A percentile compares a stretch with the other conserved stretches of the same genome.
Conservation (phyloP, 164 flowering plant genomes). For the Annona cherimola region DNA sequence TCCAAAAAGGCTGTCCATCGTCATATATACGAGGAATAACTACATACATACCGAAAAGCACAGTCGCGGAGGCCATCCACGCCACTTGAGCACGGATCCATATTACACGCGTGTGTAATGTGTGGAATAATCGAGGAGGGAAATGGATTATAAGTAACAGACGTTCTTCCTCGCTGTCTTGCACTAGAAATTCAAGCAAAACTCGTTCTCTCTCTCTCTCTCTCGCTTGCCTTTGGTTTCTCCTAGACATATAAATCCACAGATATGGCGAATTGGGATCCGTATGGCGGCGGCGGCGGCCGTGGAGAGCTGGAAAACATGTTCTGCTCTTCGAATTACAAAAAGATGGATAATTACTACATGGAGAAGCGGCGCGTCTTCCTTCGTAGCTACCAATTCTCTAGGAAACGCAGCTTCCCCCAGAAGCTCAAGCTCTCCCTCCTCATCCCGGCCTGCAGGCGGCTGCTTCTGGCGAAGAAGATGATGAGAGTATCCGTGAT, state of each 20-base stretch:
- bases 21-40: too few relatives aligned
- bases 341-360: slow-evolving; percentile 9
- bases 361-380: slow-evolving; percentile 65
- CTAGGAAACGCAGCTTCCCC: slow-evolving; percentile 37
- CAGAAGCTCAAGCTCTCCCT: slow-evolving; percentile 42
- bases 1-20: too few relatives aligned
- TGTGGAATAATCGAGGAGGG: too few relatives aligned
- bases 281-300: not conserved
- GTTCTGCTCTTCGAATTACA: too few relatives aligned
- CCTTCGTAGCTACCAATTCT: slow-evolving; percentile 67
- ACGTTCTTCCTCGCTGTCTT: too few relatives aligned
- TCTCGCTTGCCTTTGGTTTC: not conserved
- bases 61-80: too few relatives aligned
- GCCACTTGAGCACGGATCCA: too few relatives aligned
- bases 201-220: not conserved
- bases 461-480: slow-evolving; percentile 5
- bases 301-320: not conserved
- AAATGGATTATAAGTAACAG: too few relatives aligned
- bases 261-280: not conserved
- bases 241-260: not conserved
- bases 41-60: too few relatives aligned
- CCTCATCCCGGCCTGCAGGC: not conserved
- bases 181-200: too few relatives aligned
- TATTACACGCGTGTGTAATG: too few relatives aligned
- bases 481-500: slow-evolving; percentile 37